Conservation (phyloP, 2,329 filamentous ascomycete genomes). For the Orbilia brochopaga region DNA sequence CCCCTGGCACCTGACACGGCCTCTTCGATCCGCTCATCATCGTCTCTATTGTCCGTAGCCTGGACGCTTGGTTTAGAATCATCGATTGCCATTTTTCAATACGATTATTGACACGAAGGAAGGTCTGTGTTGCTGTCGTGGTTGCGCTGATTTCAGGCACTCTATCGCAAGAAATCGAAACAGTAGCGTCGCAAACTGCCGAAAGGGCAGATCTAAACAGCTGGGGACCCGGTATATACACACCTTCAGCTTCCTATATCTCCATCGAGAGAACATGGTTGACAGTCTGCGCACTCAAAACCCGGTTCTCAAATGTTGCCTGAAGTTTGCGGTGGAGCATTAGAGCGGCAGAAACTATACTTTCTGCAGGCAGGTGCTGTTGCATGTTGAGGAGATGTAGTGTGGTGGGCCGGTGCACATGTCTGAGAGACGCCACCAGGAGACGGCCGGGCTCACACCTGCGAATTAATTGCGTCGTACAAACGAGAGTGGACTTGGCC, state of each 20-base stretch:
- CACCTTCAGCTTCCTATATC: constrained; percentile 47
- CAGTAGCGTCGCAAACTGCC: neutral
- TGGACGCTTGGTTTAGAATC: constrained; percentile 28
- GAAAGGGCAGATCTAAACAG: neutral
- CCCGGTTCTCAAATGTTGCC: constrained; percentile 48
- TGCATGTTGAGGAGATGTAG: too few species aligned
- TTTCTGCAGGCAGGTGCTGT: neutral
- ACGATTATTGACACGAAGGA: neutral
- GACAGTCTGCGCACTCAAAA: neutral
- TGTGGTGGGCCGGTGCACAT: too few species aligned
- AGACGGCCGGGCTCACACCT: too few species aligned
- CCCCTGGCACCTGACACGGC: neutral
- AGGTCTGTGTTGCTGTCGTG: constrained; percentile 14
- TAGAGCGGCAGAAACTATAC: neutral
- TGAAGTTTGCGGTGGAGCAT: constrained; percentile 22
- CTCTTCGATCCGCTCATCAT: constrained; percentile 9
- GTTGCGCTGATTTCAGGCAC: neutral
- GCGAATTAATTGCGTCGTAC: neutral
- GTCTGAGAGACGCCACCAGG: too few species aligned
- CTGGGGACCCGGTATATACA: neutral
- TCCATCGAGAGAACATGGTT: constrained; percentile 41
- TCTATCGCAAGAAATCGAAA: neutral
- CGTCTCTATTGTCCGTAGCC: constrained; percentile 45
- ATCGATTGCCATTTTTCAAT: constrained; percentile 13
- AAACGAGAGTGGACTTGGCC: neutral